These are phyloP conservation scores for Lyophyllum semitale DNA, from an alignment of 768 basidiomycete species.

Conservation along the genomic window DNA sequence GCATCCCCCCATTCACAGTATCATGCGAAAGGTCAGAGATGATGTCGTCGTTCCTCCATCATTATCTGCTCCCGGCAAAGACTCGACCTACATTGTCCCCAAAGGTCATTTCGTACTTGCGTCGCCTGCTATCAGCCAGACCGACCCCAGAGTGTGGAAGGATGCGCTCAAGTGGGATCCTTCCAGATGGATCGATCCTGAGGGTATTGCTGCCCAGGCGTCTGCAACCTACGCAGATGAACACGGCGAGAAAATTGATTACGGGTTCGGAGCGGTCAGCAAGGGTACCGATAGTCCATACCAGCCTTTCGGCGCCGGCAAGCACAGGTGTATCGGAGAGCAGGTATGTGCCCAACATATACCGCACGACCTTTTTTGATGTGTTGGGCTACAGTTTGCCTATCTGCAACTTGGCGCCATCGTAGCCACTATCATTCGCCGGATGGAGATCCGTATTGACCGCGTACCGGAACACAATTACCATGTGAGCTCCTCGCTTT, in stretches of 20 bases:
- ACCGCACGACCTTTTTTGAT: neutral
- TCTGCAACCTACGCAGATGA: slow-evolving; percentile 75
- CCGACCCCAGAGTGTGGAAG: slow-evolving; percentile 84
- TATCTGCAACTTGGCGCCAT: slow-evolving; percentile 91
- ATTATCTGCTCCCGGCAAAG: slow-evolving; percentile 76
- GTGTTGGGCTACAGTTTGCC: slow-evolving; percentile 63
- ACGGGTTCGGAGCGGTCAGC: slow-evolving; percentile 92
- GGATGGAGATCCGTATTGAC: slow-evolving; percentile 73
- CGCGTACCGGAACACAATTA: slow-evolving; percentile 85
- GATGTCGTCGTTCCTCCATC: slow-evolving; percentile 82
- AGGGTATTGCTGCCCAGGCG: slow-evolving; percentile 81
- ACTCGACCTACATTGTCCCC: slow-evolving; percentile 80
- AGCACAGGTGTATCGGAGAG: slow-evolving; percentile 94
- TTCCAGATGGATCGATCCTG: slow-evolving; percentile 80
- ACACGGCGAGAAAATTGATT: slow-evolving; percentile 89
- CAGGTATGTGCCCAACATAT: slow-evolving; percentile 45
- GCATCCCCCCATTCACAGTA: slow-evolving; percentile 95
- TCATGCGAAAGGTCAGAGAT: slow-evolving; percentile 89
- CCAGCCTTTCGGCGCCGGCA: slow-evolving; percentile 96
- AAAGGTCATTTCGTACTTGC: slow-evolving; percentile 90
- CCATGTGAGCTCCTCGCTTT: slow-evolving; percentile 57
- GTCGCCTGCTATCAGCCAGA: slow-evolving; percentile 83
- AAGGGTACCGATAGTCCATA: slow-evolving; percentile 97
- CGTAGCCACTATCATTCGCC: slow-evolving; percentile 75
- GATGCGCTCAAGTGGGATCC: slow-evolving; percentile 76